Evolutionary conservation across 805 yeast species (phyloP).

Genomic region (Pichia cabralensis): DNA sequence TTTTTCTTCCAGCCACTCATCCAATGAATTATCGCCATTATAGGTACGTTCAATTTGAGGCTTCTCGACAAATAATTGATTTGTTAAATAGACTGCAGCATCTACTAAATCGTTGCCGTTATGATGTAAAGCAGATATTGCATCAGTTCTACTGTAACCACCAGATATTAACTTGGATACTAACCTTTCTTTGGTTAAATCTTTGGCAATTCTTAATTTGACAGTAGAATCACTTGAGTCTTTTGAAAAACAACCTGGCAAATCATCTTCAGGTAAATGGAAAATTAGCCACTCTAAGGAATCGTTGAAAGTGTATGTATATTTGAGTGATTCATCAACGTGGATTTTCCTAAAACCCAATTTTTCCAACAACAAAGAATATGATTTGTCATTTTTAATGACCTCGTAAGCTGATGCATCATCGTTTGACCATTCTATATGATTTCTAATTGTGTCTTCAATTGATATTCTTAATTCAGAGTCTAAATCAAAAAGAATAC

Average conservation of each 20-base stretch:
- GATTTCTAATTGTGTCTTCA: slow-evolving; percentile 49
- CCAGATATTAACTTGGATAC: slow-evolving; percentile 49
- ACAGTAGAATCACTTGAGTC: slow-evolving; percentile 48
- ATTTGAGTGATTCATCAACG: slow-evolving; percentile 58
- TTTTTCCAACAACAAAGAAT: slow-evolving; percentile 14
- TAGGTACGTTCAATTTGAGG: slow-evolving; percentile 7
- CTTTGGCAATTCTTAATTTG: slow-evolving; percentile 43
- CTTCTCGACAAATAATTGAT: slow-evolving; percentile 18
- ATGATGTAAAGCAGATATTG: slow-evolving; percentile 36
- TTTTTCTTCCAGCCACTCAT: slow-evolving; percentile 66
- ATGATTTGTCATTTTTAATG: slow-evolving; percentile 7
- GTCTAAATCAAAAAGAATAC: slow-evolving; percentile 60
- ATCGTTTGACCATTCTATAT: slow-evolving; percentile 42
- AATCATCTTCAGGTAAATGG: slow-evolving; percentile 90
- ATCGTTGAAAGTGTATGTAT: slow-evolving; percentile 39
- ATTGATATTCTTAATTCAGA: slow-evolving; percentile 52
- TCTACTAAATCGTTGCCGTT: slow-evolving; percentile 35
- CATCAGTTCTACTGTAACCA: slow-evolving; percentile 64
- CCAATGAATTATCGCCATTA: slow-evolving; percentile 13
- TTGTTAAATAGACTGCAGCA: slow-evolving; percentile 43
- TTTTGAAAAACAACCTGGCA: slow-evolving; percentile 58
- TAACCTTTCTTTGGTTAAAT: slow-evolving; percentile 45
- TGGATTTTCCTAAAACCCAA: slow-evolving; percentile 68
- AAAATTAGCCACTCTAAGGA: slow-evolving; percentile 71
- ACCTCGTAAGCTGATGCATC: slow-evolving; percentile 2